Percentiles rank a stretch among this genome's conserved stretches.
These are phyloP conservation scores for Trichoderma asperellum DNA, from an alignment of 2,329 filamentous ascomycete species.

Conservation along the genomic window DNA sequence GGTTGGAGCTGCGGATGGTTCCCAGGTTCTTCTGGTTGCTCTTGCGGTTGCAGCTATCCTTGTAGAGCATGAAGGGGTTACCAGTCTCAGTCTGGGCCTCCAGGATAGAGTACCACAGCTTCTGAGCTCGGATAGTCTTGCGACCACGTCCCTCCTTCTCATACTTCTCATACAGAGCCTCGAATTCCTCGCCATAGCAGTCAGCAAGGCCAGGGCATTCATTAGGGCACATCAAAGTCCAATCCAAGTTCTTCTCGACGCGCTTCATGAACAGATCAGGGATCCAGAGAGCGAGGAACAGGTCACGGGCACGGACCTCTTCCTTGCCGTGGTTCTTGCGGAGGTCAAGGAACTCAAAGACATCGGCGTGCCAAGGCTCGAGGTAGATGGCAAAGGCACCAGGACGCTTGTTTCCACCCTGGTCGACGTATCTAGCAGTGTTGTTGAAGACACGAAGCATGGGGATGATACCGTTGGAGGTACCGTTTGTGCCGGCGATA, in stretches of 20 bases:
- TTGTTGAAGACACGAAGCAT: slow-evolving; percentile 99
- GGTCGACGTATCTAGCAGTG: slow-evolving; percentile 97
- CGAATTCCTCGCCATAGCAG: slow-evolving; percentile 96
- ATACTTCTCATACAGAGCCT: slow-evolving; percentile 91
- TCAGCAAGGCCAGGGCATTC: slow-evolving; percentile 94
- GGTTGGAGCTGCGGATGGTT: slow-evolving; percentile 96
- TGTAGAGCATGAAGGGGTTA: slow-evolving; percentile 99
- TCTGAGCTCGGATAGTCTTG: slow-evolving; percentile 93
- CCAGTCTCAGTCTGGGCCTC: slow-evolving; percentile 99
- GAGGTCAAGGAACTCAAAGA: slow-evolving; percentile 96
- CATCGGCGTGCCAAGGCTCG: slow-evolving; percentile 97
- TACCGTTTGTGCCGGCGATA: slow-evolving; percentile 96
- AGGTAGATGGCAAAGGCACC: slow-evolving; percentile 99
- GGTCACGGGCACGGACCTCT: slow-evolving; percentile 92
- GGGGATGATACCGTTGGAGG: slow-evolving; percentile 94
- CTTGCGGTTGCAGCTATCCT: slow-evolving; percentile 97
- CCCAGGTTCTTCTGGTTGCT: slow-evolving; percentile 99
- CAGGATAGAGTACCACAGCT: slow-evolving; percentile 98
- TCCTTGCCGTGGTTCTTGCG: slow-evolving; percentile 99
- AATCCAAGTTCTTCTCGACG: slow-evolving; percentile 93
- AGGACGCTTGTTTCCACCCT: slow-evolving; percentile 98
- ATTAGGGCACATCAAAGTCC: slow-evolving; percentile 98
- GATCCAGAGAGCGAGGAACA: slow-evolving; percentile 98
- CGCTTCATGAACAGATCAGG: slow-evolving; percentile 99
- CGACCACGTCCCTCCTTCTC: slow-evolving; percentile 86